Evolutionary conservation across 129 eudicot genomes (phyloP), one percentile per base, ranked within the genome.

Genomic region (Solidago caesia): DNA sequence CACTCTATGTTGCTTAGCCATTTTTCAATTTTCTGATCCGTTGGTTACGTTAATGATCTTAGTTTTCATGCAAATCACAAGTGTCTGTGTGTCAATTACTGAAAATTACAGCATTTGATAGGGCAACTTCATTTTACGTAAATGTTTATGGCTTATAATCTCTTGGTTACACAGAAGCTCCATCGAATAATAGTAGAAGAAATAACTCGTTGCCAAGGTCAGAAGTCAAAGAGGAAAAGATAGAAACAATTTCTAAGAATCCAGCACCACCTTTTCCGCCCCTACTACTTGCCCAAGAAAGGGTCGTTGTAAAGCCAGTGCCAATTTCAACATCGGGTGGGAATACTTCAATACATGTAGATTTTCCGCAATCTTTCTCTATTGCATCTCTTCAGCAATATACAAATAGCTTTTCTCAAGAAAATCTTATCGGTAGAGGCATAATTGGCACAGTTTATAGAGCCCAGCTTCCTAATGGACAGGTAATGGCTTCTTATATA

Each of bases 371-470:
- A 65, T 70, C 74, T 58, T 84, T 82, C 82, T 76, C 87, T 63
- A 75, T 87, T 74, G 92, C 92, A 44, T 79, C 84, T 45, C 92
- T 84, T 68, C 89, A 84, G 48, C 82, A 84, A 67, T 82, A 73
- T 82, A 84, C 89, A 44, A 61, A 82, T 56, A 87, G 92, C 73
- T 87, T 87, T 75, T 87, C 87, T 53, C 83, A 84, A 84, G 87
- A 79, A 47, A 82, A 82, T 80, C 77, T 84, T 70, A 45, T 84
- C 14, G 92, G 92, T 42, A 75, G 80, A 57, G 92, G 92, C 78
- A 77, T 82, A 76, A 81, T 84, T 12, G 92, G 92, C 60, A 64
- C 82, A 12, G 87, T 87, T 59, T 87, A 87, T 67, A 77, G 80
- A 72, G 87, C 89, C 27, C 83, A 77, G 68, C 77, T 87, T 56